Percentiles rank a stretch among this genome's conserved stretches.
These are phyloP conservation scores for Candida cerambycidarum DNA, from an alignment of 805 yeast genomes.

Conservation along the genomic window DNA sequence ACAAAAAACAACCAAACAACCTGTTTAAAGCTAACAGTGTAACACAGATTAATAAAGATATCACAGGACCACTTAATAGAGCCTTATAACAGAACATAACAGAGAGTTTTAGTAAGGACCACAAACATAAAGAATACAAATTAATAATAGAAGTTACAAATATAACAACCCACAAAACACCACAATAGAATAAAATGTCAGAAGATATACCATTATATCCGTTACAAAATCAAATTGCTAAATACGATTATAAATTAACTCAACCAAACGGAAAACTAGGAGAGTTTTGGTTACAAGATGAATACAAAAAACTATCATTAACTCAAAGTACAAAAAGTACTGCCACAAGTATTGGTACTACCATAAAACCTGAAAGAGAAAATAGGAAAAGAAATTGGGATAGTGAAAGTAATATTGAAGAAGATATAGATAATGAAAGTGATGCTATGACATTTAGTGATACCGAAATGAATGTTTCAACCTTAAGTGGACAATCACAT, in stretches of 20 bases:
- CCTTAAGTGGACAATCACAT: conserved; percentile 20
- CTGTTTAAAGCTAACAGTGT: too few species aligned
- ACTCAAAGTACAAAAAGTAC: conserved; percentile 2
- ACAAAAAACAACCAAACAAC: too few species aligned
- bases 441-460: conserved; percentile 39
- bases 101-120: too few species aligned
- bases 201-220: conserved; percentile 28
- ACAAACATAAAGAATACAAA: too few species aligned
- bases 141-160: too few species aligned
- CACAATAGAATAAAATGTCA: conserved; percentile 2
- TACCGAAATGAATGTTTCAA: conserved; percentile 24
- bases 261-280: conserved; percentile 33
- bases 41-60: too few species aligned
- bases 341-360: neutral
- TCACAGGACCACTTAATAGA: too few species aligned
- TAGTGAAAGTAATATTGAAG: conserved; percentile 17
- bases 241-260: conserved; percentile 29
- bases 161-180: neutral
- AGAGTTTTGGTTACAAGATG: conserved; percentile 31
- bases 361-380: conserved; percentile 17
- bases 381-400: conserved; percentile 26
- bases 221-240: conserved; percentile 27
- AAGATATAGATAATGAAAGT: conserved; percentile 20
- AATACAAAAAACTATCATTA: conserved; percentile 27
- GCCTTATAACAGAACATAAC: too few species aligned